Base-by-base conservation (phyloP, 176 grass and related monocot species). In the Alopecurus myosuroides region DNA sequence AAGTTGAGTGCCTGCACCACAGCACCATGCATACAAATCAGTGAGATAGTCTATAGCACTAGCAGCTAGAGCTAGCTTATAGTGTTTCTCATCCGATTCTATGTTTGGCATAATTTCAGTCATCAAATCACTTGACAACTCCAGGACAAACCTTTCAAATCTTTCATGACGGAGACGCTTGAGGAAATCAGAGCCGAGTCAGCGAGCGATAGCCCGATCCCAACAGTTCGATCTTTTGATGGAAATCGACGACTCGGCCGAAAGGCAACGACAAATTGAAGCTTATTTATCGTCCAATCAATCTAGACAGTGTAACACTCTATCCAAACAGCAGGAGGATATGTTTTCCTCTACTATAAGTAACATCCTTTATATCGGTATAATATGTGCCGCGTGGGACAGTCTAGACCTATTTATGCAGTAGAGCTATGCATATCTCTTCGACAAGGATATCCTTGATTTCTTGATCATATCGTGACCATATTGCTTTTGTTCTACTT, bases 241-340 rank as follows among this genome's bases (percentile, higher is more conserved):
- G 11, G 20, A 39, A 69, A n/a, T 46, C n/a, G 25, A 73, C 41
- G 7, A 44, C 13, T 73, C 25, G 29, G 25, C 4, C 25, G 25
- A 73, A 46, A 73, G 41, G 14, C n/a, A 48, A 25, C 41, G 70
- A 46, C 70, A 73, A 25, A 48, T 42, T 73, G 41, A 46, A 29
- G 70, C 70, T 73, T 73, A 73, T 73, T 73, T 73, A 73, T 48
- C 70, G 70, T 30, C 70, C 41, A 73, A 73, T 73, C 70, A 30
- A 41, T 46, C 11, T 41, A 4, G 14, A 45, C 70, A 73, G 23
- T 45, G 41, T 17, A 33, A 64, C 2, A 8, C 61, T 29, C 57
- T 64, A 64, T 64, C 61, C 61, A 34, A 64, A 18, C 61, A 64
- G 61, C 61, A 45, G 34, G 17, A 37, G 1, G 9, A 37, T 67